These are phyloP conservation scores for Coelastrella sp. DNA, from an alignment of 139 green algal genomes.

Conservation along the genomic window DNA sequence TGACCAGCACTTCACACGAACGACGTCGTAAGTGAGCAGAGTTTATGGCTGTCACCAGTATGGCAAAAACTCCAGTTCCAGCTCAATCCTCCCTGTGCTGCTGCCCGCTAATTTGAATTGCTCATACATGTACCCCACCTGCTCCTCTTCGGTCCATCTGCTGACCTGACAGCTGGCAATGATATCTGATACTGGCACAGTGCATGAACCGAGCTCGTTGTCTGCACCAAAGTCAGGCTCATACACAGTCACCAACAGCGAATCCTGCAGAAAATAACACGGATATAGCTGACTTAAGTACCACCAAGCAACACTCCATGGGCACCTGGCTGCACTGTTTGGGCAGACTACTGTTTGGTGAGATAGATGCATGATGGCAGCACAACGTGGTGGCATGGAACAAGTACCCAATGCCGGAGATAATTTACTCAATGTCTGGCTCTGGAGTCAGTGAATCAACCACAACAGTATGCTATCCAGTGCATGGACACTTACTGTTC, in stretches of 20 bases:
- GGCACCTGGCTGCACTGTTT: no score
- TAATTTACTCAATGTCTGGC: no score
- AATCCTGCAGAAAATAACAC: conserved; percentile 15
- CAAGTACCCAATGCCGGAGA: no score
- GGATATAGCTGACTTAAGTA: not conserved
- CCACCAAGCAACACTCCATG: not conserved
- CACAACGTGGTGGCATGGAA: no score
- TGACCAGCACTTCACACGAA: not conserved
- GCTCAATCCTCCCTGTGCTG: conserved; percentile 15
- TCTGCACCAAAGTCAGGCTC: not conserved
- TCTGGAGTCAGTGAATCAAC: no score
- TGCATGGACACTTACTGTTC: not conserved
- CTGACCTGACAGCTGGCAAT: conserved; percentile 28
- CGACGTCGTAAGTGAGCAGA: not conserved
- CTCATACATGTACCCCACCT: conserved; percentile 40
- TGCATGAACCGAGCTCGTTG: not conserved
- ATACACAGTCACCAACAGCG: not conserved
- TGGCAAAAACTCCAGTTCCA: conserved; percentile 51
- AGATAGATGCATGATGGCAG: no score
- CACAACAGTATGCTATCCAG: not conserved
- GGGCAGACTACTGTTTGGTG: no score
- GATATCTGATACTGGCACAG: not conserved
- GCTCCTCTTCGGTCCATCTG: conserved; percentile 24
- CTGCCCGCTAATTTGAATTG: not conserved
- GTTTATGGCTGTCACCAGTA: conserved; percentile 10